A percentile compares a stretch with the other conserved stretches of the same genome.
phyloP scores from a whole-genome alignment of 192 early-diverging fungal species.

The Coemansia sp. region DNA sequence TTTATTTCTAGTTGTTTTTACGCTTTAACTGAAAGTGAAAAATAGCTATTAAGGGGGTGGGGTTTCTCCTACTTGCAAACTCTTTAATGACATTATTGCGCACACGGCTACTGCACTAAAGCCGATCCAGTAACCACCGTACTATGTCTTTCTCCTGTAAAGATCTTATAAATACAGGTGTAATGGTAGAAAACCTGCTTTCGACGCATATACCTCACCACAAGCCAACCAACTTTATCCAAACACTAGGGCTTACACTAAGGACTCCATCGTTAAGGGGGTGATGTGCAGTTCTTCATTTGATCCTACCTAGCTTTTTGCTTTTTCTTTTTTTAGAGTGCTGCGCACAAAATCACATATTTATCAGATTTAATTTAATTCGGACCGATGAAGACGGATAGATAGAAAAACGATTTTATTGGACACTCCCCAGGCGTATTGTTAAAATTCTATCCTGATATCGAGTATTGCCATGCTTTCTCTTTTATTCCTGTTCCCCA shows the following conservation, averaged over 20 bases:
- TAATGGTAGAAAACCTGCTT: slow-evolving; percentile 24
- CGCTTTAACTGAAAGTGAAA: not conserved
- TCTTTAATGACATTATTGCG: not conserved
- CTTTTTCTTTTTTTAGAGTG: too few relatives aligned
- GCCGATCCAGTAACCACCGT: slow-evolving; percentile 23
- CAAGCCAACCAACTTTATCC: slow-evolving; percentile 61
- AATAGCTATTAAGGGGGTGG: not conserved
- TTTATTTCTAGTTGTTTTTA: not conserved
- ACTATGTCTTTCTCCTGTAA: slow-evolving; percentile 20
- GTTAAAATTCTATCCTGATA: too few relatives aligned
- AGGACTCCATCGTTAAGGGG: too few relatives aligned
- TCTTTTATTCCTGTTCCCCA: not conserved
- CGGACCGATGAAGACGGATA: not conserved
- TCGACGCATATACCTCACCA: slow-evolving; percentile 62
- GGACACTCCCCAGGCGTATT: not conserved
- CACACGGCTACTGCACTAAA: slow-evolving; percentile 11
- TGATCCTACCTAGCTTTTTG: too few relatives aligned
- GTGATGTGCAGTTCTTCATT: too few relatives aligned
- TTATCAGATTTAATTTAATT: not conserved
- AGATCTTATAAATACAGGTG: slow-evolving; percentile 18
- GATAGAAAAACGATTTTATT: not conserved
- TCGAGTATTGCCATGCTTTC: not conserved
- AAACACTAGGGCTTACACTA: slow-evolving; percentile 22
- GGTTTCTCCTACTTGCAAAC: not conserved
- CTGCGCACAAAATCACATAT: too few relatives aligned